These are phyloP conservation scores for Pyrus communis DNA, from an alignment of 306 rosid species.

Conservation along the genomic window DNA sequence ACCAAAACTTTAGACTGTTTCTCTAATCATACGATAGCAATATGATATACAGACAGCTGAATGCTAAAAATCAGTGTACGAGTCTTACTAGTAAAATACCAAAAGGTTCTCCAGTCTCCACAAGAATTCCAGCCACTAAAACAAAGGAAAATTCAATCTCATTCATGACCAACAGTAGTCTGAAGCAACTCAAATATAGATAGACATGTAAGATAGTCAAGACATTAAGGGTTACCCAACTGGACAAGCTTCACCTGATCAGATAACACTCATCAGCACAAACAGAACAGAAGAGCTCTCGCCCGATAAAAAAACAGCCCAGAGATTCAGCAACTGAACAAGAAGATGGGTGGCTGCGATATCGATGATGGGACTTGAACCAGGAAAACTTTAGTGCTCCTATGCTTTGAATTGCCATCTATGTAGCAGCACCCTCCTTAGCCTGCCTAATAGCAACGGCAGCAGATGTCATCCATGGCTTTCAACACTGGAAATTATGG, in stretches of 20 bases:
- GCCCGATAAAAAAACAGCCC: not conserved
- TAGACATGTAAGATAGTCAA: not conserved
- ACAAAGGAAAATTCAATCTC: too few relatives aligned
- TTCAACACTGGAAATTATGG: constrained; percentile 57
- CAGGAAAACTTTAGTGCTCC: constrained; percentile 63
- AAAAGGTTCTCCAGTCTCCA: too few relatives aligned
- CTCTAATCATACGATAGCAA: too few relatives aligned
- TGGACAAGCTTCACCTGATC: not conserved
- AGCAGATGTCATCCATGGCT: constrained; percentile 48
- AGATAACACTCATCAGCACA: not conserved
- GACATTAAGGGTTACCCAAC: not conserved
- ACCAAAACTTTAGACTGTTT: too few relatives aligned
- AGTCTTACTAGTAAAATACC: too few relatives aligned
- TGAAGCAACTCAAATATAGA: too few relatives aligned
- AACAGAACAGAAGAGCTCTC: not conserved
- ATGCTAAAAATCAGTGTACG: too few relatives aligned
- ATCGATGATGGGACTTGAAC: constrained; percentile 40
- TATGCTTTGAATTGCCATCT: constrained; percentile 86
- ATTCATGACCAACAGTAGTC: not conserved
- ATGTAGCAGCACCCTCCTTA: constrained; percentile 65
- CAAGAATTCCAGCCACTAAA: too few relatives aligned
- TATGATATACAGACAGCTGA: too few relatives aligned
- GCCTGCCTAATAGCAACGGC: constrained; percentile 54
- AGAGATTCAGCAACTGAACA: not conserved
- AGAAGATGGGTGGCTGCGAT: constrained; percentile 55